These are phyloP conservation scores for Pilobolus umbonatus DNA, from an alignment of 192 early-diverging fungal genomes.

Conservation along the genomic window DNA sequence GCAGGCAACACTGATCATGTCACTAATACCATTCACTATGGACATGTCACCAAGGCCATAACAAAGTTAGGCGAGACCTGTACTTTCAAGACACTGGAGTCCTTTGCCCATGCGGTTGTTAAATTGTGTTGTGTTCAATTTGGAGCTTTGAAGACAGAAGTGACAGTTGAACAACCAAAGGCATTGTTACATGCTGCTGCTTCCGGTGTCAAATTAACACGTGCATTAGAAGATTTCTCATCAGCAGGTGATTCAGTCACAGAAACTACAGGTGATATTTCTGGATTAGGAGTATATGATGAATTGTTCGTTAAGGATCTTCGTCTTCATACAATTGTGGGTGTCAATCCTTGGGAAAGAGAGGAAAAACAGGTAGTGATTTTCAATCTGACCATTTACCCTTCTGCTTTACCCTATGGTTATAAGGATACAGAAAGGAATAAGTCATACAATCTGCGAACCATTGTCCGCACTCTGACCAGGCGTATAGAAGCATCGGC, in stretches of 20 bases:
- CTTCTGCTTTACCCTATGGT: conserved; percentile 28
- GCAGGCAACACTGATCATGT: conserved; percentile 80
- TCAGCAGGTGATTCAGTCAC: neutral
- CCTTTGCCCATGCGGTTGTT: conserved; percentile 65
- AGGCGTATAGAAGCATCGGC: conserved; percentile 77
- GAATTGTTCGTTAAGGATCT: conserved; percentile 82
- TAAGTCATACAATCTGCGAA: conserved; percentile 81
- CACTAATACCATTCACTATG: conserved; percentile 80
- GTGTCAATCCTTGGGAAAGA: conserved; percentile 94
- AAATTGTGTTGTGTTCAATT: conserved; percentile 57
- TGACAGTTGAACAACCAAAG: conserved; percentile 77
- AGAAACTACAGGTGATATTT: conserved; percentile 37
- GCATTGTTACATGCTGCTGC: conserved; percentile 88
- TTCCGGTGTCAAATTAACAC: conserved; percentile 85
- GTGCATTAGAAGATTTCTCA: conserved; percentile 54
- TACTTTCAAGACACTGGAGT: conserved; percentile 67
- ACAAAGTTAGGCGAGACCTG: conserved; percentile 71
- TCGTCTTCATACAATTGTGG: conserved; percentile 80
- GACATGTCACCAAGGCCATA: conserved; percentile 68
- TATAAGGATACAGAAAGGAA: conserved; percentile 48
- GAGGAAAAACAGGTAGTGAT: conserved; percentile 89
- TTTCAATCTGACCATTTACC: conserved; percentile 71
- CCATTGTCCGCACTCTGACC: conserved; percentile 78
- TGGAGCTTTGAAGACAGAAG: conserved; percentile 59
- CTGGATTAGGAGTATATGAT: conserved; percentile 55